A percentile compares a stretch with the other conserved stretches of the same genome.
phyloP scores from a whole-genome alignment of 2,329 filamentous ascomycete species.

The Geosmithia flava region DNA sequence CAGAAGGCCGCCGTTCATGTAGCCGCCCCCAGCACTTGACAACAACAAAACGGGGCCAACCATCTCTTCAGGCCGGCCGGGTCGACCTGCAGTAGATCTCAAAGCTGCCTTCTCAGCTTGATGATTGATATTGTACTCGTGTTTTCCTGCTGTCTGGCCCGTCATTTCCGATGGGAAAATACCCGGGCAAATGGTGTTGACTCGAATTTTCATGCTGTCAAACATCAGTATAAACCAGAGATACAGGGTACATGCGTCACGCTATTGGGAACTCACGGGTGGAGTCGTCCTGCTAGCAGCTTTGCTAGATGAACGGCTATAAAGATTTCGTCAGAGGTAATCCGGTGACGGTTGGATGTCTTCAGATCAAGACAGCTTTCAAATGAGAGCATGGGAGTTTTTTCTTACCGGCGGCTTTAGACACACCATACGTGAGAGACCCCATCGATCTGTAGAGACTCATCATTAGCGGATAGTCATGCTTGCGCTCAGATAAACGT shows the following conservation, averaged over 20 bases:
- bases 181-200: constrained; percentile 11
- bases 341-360: too few relatives aligned
- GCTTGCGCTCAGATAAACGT: not conserved
- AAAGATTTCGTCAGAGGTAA: not conserved
- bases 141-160: constrained; percentile 6
- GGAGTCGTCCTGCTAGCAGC: constrained; percentile 7
- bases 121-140: constrained; percentile 7
- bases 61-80: constrained; percentile 12
- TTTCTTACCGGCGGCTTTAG: constrained; percentile 11
- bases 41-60: constrained; percentile 12
- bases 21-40: constrained; percentile 10
- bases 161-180: constrained; percentile 12
- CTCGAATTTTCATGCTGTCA: constrained; percentile 10
- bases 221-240: not conserved
- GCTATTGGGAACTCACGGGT: constrained; percentile 7
- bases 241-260: not conserved
- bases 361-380: too few relatives aligned
- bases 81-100: constrained; percentile 11
- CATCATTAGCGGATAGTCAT: not conserved
- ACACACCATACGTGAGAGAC: constrained; percentile 10
- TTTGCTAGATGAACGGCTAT: constrained; percentile 7
- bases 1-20: constrained; percentile 12
- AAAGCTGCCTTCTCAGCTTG: constrained; percentile 9
- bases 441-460: constrained; percentile 6
- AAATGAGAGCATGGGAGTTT: too few relatives aligned